Percentiles rank a stretch among this genome's conserved stretches.
phyloP scores from a whole-genome alignment of 352 stramenopile genomes.

The Phytopythium mirpurense region DNA sequence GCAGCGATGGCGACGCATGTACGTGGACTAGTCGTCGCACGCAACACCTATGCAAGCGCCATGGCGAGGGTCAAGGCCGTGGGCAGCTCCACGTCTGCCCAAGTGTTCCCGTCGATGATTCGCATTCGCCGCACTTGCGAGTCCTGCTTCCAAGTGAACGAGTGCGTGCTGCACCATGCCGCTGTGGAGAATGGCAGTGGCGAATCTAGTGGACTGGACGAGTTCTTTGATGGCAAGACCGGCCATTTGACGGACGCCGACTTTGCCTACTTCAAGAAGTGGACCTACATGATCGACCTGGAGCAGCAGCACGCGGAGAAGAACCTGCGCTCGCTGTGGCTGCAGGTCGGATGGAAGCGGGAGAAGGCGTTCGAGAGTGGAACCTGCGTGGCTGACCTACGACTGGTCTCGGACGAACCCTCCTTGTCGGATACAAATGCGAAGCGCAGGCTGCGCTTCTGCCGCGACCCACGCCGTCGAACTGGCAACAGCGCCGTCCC shows the following conservation, averaged over 20 bases:
- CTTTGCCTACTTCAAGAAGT: slow-evolving; percentile 65
- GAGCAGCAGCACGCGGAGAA: slow-evolving; percentile 74
- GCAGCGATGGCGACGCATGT: slow-evolving; percentile 47
- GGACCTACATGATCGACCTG: slow-evolving; percentile 66
- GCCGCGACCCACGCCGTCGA: slow-evolving; percentile 36
- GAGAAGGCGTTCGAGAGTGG: slow-evolving; percentile 44
- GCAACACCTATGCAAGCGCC: slow-evolving; percentile 64
- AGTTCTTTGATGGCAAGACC: slow-evolving; percentile 56
- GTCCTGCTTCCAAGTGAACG: slow-evolving; percentile 76
- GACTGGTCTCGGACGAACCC: slow-evolving; percentile 40
- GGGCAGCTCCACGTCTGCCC: slow-evolving; percentile 32
- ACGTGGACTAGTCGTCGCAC: slow-evolving; percentile 56
- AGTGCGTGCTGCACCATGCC: slow-evolving; percentile 84
- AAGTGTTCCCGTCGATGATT: slow-evolving; percentile 74
- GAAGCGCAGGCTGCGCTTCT: slow-evolving; percentile 41
- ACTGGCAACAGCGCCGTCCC: neutral
- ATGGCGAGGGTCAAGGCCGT: slow-evolving; percentile 56
- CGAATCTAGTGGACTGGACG: slow-evolving; percentile 60
- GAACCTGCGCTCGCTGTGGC: slow-evolving; percentile 61
- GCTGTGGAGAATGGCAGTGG: slow-evolving; percentile 66
- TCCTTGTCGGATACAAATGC: slow-evolving; percentile 20
- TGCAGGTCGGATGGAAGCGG: slow-evolving; percentile 51
- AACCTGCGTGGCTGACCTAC: slow-evolving; percentile 50
- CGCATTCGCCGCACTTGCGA: slow-evolving; percentile 57
- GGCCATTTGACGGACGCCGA: slow-evolving; percentile 48